These are phyloP conservation scores for Jimgerdemannia flammicorona DNA, from an alignment of 192 early-diverging fungal genomes.

Conservation along the genomic window DNA sequence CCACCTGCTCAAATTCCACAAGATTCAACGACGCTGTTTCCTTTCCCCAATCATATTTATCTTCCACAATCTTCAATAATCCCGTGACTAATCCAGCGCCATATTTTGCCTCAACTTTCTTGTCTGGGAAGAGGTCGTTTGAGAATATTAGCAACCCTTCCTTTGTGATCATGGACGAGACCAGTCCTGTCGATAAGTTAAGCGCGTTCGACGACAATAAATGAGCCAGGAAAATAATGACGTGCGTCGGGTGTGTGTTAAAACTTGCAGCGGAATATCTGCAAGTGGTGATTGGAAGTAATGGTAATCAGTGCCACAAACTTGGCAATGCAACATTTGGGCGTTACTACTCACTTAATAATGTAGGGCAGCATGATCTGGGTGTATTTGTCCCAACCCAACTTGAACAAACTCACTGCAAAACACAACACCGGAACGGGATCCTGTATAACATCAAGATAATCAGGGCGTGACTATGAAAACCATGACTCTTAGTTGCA, in stretches of 20 bases:
- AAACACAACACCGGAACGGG: slow-evolving; percentile 59
- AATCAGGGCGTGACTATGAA: too few relatives aligned
- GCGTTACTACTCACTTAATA: slow-evolving; percentile 31
- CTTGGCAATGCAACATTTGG: not conserved
- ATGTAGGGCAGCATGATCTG: slow-evolving; percentile 73
- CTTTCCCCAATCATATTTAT: slow-evolving; percentile 43
- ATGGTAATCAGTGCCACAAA: too few relatives aligned
- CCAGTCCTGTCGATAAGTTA: slow-evolving; percentile 31
- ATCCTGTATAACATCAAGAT: slow-evolving; percentile 31
- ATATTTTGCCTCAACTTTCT: slow-evolving; percentile 12
- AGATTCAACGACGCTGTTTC: slow-evolving; percentile 37
- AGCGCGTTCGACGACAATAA: slow-evolving; percentile 36
- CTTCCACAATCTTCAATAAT: slow-evolving; percentile 31
- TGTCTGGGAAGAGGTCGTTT: slow-evolving; percentile 5
- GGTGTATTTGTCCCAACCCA: slow-evolving; percentile 68
- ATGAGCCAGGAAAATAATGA: slow-evolving; percentile 44
- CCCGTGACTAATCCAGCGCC: slow-evolving; percentile 28
- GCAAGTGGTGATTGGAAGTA: not conserved
- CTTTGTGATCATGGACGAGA: slow-evolving; percentile 41
- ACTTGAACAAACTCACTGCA: slow-evolving; percentile 55
- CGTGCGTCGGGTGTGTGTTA: slow-evolving; percentile 25
- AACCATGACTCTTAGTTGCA: not conserved
- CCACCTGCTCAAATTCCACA: slow-evolving; percentile 31
- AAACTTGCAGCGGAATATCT: slow-evolving; percentile 43
- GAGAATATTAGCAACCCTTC: slow-evolving; percentile 49